Evolutionary conservation across 1,284 basidiomycete species (phyloP), one percentile per base, ranked within the genome.

Genomic region (Microbotryum lychnidis-dioicae): DNA sequence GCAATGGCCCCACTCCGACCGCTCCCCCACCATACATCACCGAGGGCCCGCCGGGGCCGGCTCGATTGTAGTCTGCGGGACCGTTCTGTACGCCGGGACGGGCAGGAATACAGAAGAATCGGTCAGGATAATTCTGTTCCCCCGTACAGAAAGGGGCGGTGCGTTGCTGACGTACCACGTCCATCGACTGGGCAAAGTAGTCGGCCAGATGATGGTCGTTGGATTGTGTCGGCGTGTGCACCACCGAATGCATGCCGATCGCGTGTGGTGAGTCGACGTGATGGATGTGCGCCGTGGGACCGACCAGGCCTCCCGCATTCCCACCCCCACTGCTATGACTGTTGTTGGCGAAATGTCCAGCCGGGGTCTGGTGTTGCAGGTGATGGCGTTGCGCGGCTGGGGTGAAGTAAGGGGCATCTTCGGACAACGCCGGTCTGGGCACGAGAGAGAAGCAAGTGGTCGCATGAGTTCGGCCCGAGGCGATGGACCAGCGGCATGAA

Each of bases 171-270:
- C 63, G 47, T 44, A 65, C 66, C 18, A 68, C 29, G 33, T 68
- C 66, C 55, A 68, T 55, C 20, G 60, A 58, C 42, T 68, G 66
- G 21, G 55, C 48, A 42, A 61, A 68, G 51, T 68, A 68, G 51
- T 68, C 66, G 0, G 63, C 54, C 27, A 68, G 33, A 2, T 51
- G 57, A 7, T 64, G 62, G 4, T 25, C 16, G 16, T 16, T 47
- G 44, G 57, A 50, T n/a, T 37, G 45, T 18, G 37, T 42, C 14
- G 37, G 37, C 16, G 37, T 42, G 12, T 42, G 37, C 37, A 42
- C 37, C 37, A 42, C 12, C 37, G 37, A 42, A 42, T 42, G 37
- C 37, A 42, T 42, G 37, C 37, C 37, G 9, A 42, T 18, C 37
- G 16, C 12, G 37, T 42, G 48, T 18, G 27, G 23, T 16, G 33